Conservation (phyloP, 176 grass and related monocot genomes). For the Stipa capillata region DNA sequence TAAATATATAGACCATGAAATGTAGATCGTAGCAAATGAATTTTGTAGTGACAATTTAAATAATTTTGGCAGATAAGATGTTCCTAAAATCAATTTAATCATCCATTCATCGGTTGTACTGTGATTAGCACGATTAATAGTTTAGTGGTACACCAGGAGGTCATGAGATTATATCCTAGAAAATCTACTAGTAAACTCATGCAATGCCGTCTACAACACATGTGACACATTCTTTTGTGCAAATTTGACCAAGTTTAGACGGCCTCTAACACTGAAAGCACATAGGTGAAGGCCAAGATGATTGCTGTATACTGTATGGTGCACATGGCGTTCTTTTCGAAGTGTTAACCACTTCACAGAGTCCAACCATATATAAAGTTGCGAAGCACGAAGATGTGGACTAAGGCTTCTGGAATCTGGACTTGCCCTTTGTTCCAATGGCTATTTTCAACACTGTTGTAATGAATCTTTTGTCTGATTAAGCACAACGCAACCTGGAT, state of each 20-base stretch:
- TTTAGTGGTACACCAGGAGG: too few species aligned
- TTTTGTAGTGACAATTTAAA: too few species aligned
- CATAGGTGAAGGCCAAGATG: neutral
- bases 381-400: neutral
- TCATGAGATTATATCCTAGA: too few species aligned
- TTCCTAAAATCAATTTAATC: too few species aligned
- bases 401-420: neutral
- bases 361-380: neutral
- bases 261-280: neutral
- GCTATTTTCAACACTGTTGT: neutral
- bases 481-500: neutral
- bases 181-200: too few species aligned
- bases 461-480: neutral
- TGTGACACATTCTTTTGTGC: neutral
- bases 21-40: too few species aligned
- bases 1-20: too few species aligned
- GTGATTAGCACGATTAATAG: too few species aligned
- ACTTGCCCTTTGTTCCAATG: neutral
- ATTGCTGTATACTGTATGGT: neutral
- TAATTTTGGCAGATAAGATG: too few species aligned
- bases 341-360: neutral
- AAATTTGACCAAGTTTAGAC: neutral
- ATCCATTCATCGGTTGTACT: too few species aligned
- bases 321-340: neutral
- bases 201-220: neutral